A percentile compares a stretch with the other conserved stretches of the same genome.
phyloP scores from a whole-genome alignment of 805 yeast genomes.

The Yarrowia bubula region DNA sequence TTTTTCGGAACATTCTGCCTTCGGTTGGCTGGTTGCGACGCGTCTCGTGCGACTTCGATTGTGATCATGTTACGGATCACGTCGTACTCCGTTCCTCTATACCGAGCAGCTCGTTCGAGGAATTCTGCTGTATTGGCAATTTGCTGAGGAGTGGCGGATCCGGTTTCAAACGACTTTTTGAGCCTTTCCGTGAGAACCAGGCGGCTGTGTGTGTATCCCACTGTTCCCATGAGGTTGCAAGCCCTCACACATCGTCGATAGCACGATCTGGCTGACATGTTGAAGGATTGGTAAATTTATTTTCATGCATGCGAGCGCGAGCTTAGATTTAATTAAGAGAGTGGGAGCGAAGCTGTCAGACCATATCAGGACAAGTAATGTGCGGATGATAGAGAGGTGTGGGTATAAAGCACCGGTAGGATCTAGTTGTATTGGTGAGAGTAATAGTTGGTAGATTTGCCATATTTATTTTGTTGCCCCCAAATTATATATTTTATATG shows the following conservation, averaged over 20 bases:
- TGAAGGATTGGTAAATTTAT: not conserved
- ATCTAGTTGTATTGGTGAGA: too few species aligned
- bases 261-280: not conserved
- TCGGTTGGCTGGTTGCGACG: too few species aligned
- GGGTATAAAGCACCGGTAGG: too few species aligned
- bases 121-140: not conserved
- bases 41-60: not conserved
- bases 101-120: conserved; percentile 2
- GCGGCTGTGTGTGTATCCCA: not conserved
- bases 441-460: too few species aligned
- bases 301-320: not conserved
- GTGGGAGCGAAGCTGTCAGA: too few species aligned
- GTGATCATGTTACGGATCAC: conserved; percentile 13
- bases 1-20: not conserved
- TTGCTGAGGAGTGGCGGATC: not conserved
- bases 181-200: not conserved
- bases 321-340: not conserved
- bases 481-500: too few species aligned
- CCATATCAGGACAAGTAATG: too few species aligned
- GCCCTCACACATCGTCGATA: conserved; percentile 17
- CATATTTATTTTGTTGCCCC: too few species aligned
- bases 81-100: not conserved
- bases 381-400: too few species aligned
- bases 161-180: not conserved
- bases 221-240: not conserved